Conservation (phyloP, 495 filamentous ascomycete genomes). For the Lophiotrema nucula region DNA sequence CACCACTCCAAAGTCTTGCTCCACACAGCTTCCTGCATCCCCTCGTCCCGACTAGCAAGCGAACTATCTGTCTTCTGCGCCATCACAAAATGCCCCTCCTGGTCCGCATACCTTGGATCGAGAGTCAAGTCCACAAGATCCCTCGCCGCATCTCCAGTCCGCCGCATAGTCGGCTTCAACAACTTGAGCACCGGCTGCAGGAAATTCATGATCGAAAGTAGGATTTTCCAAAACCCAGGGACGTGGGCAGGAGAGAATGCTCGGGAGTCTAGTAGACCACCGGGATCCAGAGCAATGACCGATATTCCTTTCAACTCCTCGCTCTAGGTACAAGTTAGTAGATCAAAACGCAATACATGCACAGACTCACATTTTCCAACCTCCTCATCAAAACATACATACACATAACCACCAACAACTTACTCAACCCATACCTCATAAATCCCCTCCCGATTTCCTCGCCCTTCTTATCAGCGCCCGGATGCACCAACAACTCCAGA, state of each 20-base stretch:
- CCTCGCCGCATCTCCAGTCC: conserved; percentile 38
- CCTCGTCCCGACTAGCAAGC: conserved; percentile 42
- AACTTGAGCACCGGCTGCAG: conserved; percentile 42
- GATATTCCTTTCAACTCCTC: neutral
- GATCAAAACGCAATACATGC: neutral
- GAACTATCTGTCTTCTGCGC: conserved; percentile 43
- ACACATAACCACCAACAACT: conserved; percentile 8
- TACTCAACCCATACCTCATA: conserved; percentile 7
- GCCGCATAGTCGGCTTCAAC: conserved; percentile 41
- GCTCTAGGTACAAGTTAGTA: neutral
- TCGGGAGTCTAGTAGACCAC: conserved; percentile 12
- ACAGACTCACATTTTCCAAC: conserved; percentile 14
- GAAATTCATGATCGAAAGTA: conserved; percentile 33
- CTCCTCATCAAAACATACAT: conserved; percentile 13
- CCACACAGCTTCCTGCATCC: conserved; percentile 49
- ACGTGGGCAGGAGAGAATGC: conserved; percentile 4
- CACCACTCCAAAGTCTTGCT: conserved; percentile 48
- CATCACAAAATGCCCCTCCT: conserved; percentile 46
- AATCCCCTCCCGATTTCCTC: conserved; percentile 13
- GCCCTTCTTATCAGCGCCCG: neutral
- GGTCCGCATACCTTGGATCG: conserved; percentile 33
- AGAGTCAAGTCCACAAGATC: conserved; percentile 43
- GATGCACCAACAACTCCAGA: conserved; percentile 7
- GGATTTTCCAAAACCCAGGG: neutral
- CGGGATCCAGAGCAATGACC: conserved; percentile 18